Evolutionary conservation across 176 grass and related monocot species (phyloP).

Genomic region (Thalia dealbata): DNA sequence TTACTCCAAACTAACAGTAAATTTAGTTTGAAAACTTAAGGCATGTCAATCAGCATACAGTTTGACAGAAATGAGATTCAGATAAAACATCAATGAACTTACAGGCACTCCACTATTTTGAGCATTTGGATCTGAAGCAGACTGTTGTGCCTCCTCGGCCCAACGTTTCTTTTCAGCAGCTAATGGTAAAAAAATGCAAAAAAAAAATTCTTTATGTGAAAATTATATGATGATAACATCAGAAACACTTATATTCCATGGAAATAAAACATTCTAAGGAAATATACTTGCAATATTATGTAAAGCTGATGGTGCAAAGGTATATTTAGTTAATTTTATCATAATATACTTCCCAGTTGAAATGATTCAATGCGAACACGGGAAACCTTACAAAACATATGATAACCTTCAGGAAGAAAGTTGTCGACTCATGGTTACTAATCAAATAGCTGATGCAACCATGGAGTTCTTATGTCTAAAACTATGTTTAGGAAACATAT

Average conservation of each 20-base stretch:
- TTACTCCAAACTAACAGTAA: no score
- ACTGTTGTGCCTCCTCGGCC: constrained; percentile 54
- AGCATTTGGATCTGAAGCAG: constrained; percentile 29
- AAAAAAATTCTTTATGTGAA: neutral
- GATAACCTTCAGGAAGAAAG: no score
- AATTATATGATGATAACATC: neutral
- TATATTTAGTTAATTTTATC: neutral
- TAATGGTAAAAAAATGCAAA: constrained; percentile 16
- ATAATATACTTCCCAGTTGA: neutral
- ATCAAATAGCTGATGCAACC: no score
- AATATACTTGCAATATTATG: neutral
- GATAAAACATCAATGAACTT: constrained; percentile 31
- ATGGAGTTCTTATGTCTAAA: no score
- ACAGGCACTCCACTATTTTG: constrained; percentile 69
- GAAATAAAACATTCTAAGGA: neutral
- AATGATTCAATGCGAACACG: neutral
- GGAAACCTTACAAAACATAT: neutral
- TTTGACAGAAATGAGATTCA: neutral
- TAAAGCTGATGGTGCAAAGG: neutral
- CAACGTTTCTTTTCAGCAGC: constrained; percentile 69
- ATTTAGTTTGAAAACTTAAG: no score
- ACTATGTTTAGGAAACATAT: no score
- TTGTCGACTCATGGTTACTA: no score
- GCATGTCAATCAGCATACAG: no score
- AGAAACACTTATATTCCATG: neutral